A percentile compares a stretch with the other conserved stretches of the same genome.
phyloP scores from a whole-genome alignment of 305 asterid genomes.

The Fraxinus albicans region DNA sequence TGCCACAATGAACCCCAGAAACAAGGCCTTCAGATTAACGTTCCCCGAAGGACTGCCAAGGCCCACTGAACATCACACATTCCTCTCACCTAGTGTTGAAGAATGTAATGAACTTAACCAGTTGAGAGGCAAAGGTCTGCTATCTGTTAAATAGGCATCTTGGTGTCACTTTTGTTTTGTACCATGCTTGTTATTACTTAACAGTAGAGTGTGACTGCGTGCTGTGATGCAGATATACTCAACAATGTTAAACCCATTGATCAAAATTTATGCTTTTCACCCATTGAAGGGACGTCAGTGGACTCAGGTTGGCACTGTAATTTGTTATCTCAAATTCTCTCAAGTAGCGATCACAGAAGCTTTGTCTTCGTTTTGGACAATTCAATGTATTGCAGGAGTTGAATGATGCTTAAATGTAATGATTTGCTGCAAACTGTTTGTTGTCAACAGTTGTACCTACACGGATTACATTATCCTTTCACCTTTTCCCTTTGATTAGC shows the following conservation, averaged over 20 bases:
- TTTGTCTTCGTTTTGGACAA: conserved; percentile 21
- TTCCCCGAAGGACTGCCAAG: conserved; percentile 38
- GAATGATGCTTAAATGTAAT: conserved; percentile 9
- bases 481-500: background rate
- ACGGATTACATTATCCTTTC: conserved; percentile 11
- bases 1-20: conserved; percentile 27
- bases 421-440: conserved; percentile 9
- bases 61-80: conserved; percentile 29
- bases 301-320: conserved; percentile 40
- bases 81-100: conserved; percentile 38
- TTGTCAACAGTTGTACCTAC: conserved; percentile 8
- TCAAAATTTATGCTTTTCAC: conserved; percentile 34
- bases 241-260: conserved; percentile 41
- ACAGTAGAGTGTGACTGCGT: conserved; percentile 22
- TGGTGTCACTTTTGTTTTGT: background rate
- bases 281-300: conserved; percentile 27
- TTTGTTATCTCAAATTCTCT: conserved; percentile 24
- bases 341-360: conserved; percentile 2
- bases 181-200: conserved; percentile 10
- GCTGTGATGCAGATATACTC: conserved; percentile 44
- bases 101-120: conserved; percentile 24
- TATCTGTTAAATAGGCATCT: conserved; percentile 11
- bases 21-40: conserved; percentile 27
- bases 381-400: conserved; percentile 13
- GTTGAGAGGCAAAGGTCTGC: conserved; percentile 32